These are phyloP conservation scores for Pseudogymnoascus sp. DNA, from an alignment of 2,329 filamentous ascomycete genomes.

Conservation along the genomic window DNA sequence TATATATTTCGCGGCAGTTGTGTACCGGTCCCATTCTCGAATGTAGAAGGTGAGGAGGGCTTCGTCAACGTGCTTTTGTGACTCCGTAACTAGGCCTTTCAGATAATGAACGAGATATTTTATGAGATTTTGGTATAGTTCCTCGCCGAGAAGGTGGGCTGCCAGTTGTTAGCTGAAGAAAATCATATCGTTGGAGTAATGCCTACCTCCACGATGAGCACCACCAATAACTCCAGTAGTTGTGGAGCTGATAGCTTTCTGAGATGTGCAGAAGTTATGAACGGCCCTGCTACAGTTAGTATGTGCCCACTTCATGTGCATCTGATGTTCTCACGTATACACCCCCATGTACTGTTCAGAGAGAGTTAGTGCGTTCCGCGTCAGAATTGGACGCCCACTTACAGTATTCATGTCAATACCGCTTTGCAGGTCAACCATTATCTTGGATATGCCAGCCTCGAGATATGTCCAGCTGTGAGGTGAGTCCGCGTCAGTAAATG, in stretches of 20 bases:
- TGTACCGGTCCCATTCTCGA: constrained; percentile 92
- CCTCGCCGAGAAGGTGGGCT: constrained; percentile 93
- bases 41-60: constrained; percentile 89
- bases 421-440: constrained; percentile 86
- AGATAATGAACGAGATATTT: constrained; percentile 76
- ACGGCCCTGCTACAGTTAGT: constrained; percentile 53
- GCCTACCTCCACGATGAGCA: constrained; percentile 62
- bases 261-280: constrained; percentile 98
- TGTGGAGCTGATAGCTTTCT: constrained; percentile 70
- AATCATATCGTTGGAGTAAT: constrained; percentile 12
- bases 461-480: constrained; percentile 74
- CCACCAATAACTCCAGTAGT: constrained; percentile 36
- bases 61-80: constrained; percentile 77
- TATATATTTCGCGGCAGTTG: constrained; percentile 90
- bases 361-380: constrained; percentile 7
- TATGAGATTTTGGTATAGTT: constrained; percentile 87
- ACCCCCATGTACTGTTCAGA: constrained; percentile 75
- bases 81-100: constrained; percentile 56
- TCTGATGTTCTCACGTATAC: constrained; percentile 58
- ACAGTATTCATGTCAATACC: constrained; percentile 89
- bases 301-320: not conserved
- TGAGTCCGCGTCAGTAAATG: not conserved
- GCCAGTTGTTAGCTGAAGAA: constrained; percentile 18
- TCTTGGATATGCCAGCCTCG: constrained; percentile 76
- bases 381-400: constrained; percentile 28